Evolutionary conservation across 129 eudicot genomes (phyloP), one percentile per base, ranked within the genome.

Genomic region (Deinandra increscens): DNA sequence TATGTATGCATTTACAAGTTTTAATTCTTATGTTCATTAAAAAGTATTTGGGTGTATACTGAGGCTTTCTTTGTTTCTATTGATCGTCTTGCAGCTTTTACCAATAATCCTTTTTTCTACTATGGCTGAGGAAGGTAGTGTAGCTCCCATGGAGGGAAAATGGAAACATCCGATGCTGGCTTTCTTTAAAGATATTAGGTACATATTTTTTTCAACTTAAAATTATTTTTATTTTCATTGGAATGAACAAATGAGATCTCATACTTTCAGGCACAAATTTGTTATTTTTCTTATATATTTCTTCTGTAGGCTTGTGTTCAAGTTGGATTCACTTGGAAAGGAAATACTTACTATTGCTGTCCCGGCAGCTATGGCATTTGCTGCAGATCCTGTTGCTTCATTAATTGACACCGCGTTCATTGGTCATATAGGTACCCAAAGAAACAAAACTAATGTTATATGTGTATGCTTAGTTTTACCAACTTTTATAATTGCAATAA

Each of bases 301-400:
- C 7, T 42, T 55, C 0, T 48, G 33, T 56, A 90, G 97, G 81
- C 64, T 22, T 46, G 80, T 87, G 6, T 76, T 87, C 63, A 91
- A 91, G 70, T 37, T 84, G 92, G 97, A 91, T 66, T 76, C 78
- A n/a, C 87, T 91, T 50, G 95, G 92, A 17, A 31, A 56, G 37
- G 92, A 87, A 73, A 85, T 87, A 74, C 80, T 86, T 63, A 34
- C 70, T 1, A 91, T 91, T 54, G 95, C 97, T 19, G 71, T 91
- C 39, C 97, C 97, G 1, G 95, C 95, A 38, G 97, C 97, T 37
- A 53, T 90, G 74, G 97, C 97, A 51, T 69, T 90, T 37, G 90
- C 97, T 20, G 95, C 97, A 18, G 97, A 87, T 68, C 97, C 97
- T 61, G 71, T 90, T 37, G 97, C 97, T 45, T 90, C 97, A 66